Evolutionary conservation across 148 eudicot genomes (phyloP), one percentile per base, ranked within the genome.

Genomic region (Talinum fruticosum): DNA sequence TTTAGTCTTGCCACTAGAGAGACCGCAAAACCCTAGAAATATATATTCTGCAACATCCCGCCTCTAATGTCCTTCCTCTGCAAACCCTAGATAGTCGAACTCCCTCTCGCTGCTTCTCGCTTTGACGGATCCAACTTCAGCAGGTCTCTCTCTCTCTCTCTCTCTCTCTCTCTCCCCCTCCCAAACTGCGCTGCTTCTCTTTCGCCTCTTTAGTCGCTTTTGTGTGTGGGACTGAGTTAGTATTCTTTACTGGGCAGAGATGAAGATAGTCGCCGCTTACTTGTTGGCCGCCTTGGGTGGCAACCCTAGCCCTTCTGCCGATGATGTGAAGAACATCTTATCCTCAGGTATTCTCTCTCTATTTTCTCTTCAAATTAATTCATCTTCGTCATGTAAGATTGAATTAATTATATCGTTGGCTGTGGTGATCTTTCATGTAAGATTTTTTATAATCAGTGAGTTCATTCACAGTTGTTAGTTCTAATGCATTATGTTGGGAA

Each of bases 211-310:
- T n/a, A 10, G 10, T 69, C 38, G 3, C 30, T 16, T 33, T 10
- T 18, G 34, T 15, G 8, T 35, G 23, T 8, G n/a, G 10, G 1
- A 10, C 36, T 34, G 53, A 54, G 14, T 4, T 37, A 5, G 18
- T 38, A 19, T 38, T n/a, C 6, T 71, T 68, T 54, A 6, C 72
- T 33, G 1, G 61, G 57, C 68, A 85, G 79, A 74, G 14, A 89
- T 93, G 97, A 93, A 93, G 91, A 84, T 91, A 1, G 80, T 91
- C 33, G 89, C 91, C 66, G 92, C 96, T 13, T 91, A 91, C 34
- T 86, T 93, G 91, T 87, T 93, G 78, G 97, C 96, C 76, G 89
- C 83, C 45, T 85, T 93, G 91, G 96, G 97, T 0, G 97, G 96
- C 28, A 89, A 86, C 81, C 21, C 85, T 36, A 26, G 29, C 71